phyloP scores from a whole-genome alignment of 208 protist genomes.

The Trypanosoma melophagium region DNA sequence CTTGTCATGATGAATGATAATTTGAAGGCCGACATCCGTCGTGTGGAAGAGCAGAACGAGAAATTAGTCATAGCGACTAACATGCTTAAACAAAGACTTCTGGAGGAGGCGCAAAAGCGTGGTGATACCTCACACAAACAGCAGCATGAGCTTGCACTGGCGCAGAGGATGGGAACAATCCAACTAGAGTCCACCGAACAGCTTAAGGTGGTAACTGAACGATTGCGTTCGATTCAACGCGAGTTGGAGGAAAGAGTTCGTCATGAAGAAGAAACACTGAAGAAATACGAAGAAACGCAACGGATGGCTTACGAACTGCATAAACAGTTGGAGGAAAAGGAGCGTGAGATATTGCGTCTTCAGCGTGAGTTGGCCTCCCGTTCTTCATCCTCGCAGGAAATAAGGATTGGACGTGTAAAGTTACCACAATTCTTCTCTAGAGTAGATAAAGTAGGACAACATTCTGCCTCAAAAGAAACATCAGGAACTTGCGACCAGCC shows the following conservation, averaged over 20 bases:
- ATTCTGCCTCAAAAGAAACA: background rate
- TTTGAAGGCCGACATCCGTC: constrained; percentile 55
- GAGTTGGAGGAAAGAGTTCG: constrained; percentile 68
- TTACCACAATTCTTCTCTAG: constrained; percentile 52
- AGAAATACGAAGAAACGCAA: constrained; percentile 71
- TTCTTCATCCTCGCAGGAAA: background rate
- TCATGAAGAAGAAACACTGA: constrained; percentile 63
- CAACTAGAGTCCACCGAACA: constrained; percentile 72
- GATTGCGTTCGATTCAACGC: constrained; percentile 63
- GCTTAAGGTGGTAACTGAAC: constrained; percentile 59
- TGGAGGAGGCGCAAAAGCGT: constrained; percentile 62
- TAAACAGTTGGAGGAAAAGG: constrained; percentile 62
- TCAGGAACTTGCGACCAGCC: background rate
- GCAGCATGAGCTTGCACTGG: constrained; percentile 79
- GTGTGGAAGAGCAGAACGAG: constrained; percentile 80
- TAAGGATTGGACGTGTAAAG: constrained; percentile 18
- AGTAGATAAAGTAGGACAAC: constrained; percentile 8
- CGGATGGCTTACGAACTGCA: constrained; percentile 71
- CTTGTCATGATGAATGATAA: constrained; percentile 64
- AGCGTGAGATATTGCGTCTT: constrained; percentile 66
- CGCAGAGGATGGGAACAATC: constrained; percentile 77
- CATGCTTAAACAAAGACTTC: constrained; percentile 71
- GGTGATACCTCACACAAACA: constrained; percentile 50
- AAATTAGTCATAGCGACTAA: constrained; percentile 74
- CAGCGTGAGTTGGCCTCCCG: constrained; percentile 33